Conservation (phyloP, 352 stramenopile genomes). For the Globisporangium nodosum region DNA sequence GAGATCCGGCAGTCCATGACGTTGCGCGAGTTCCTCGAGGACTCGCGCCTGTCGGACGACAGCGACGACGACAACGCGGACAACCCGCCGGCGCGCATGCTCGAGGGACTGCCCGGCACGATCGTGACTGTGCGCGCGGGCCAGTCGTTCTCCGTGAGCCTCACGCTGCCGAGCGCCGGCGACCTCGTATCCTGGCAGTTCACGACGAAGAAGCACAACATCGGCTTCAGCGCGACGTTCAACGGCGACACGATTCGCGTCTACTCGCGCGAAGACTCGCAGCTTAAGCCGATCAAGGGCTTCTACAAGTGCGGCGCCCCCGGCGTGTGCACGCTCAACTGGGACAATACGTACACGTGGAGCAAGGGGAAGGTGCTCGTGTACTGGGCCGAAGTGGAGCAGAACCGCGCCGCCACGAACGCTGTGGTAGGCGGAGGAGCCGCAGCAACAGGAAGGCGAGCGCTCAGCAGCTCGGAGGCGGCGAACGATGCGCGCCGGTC, state of each 20-base stretch:
- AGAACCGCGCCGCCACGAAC: slow-evolving; percentile 3
- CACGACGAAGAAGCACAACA: slow-evolving; percentile 75
- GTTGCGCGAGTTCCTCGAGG: slow-evolving; percentile 55
- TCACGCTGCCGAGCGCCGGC: slow-evolving; percentile 32
- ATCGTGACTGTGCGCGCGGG: slow-evolving; percentile 60
- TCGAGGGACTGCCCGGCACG: slow-evolving; percentile 52
- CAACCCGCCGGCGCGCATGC: slow-evolving; percentile 29
- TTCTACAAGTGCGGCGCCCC: slow-evolving; percentile 43
- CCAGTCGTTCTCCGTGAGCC: slow-evolving; percentile 62
- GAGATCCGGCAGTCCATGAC: slow-evolving; percentile 55
- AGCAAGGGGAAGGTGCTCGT: slow-evolving; percentile 69
- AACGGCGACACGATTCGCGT: slow-evolving; percentile 49
- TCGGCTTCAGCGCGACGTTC: slow-evolving; percentile 75
- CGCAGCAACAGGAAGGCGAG: too few relatives aligned
- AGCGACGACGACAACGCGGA: slow-evolving; percentile 47
- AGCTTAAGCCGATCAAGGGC: slow-evolving; percentile 56
- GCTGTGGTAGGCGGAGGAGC: too few relatives aligned
- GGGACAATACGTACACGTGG: slow-evolving; percentile 85
- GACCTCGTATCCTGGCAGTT: slow-evolving; percentile 69
- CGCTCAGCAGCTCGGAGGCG: too few relatives aligned
- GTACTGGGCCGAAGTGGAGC: slow-evolving; percentile 71
- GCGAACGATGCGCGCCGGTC: slow-evolving; percentile 28
- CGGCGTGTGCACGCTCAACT: slow-evolving; percentile 62
- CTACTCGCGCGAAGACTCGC: slow-evolving; percentile 62
- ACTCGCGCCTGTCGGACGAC: slow-evolving; percentile 38